Percentiles rank a stretch among this genome's conserved stretches.
These are phyloP conservation scores for Myriosclerotinia duriaeana DNA, from an alignment of 2,329 filamentous ascomycete species.

Conservation along the genomic window DNA sequence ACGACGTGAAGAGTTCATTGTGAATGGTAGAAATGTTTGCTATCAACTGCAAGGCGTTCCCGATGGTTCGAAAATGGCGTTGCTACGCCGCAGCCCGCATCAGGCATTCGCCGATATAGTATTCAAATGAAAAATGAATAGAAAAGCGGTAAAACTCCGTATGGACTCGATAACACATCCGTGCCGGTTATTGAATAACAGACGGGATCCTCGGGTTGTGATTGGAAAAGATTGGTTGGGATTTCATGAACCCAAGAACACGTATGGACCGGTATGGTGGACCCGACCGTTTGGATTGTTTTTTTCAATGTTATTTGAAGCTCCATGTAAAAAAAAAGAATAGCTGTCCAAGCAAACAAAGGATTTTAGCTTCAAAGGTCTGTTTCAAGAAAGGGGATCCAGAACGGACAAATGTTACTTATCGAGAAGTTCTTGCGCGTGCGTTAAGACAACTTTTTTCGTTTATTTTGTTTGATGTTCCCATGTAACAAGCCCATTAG, in stretches of 20 bases:
- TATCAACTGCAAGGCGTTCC: constrained; percentile 24
- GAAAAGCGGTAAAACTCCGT: constrained; percentile 12
- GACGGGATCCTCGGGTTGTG: constrained; percentile 21
- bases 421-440: not conserved
- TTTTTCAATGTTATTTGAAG: not conserved
- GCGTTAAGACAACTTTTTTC: constrained; percentile 9
- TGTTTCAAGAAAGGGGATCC: constrained; percentile 7
- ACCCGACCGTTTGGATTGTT: constrained; percentile 23
- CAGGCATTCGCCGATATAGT: constrained; percentile 19
- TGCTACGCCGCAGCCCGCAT: constrained; percentile 23
- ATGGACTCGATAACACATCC: constrained; percentile 7
- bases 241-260: constrained; percentile 7
- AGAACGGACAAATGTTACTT: not conserved
- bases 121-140: constrained; percentile 11
- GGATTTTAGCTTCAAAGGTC: constrained; percentile 16
- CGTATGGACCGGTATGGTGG: constrained; percentile 7
- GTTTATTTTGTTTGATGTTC: constrained; percentile 19
- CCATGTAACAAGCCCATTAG: constrained; percentile 14
- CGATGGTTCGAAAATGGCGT: constrained; percentile 23
- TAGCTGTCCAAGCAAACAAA: not conserved
- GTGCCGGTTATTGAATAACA: constrained; percentile 20
- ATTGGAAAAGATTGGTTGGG: constrained; percentile 10
- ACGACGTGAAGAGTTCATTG: constrained; percentile 9
- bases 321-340: not conserved
- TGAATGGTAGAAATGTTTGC: constrained; percentile 23